Evolutionary conservation across 2,329 filamentous ascomycete genomes (phyloP), one percentile per base, ranked within the genome.

Genomic region (Didymella keratinophila): DNA sequence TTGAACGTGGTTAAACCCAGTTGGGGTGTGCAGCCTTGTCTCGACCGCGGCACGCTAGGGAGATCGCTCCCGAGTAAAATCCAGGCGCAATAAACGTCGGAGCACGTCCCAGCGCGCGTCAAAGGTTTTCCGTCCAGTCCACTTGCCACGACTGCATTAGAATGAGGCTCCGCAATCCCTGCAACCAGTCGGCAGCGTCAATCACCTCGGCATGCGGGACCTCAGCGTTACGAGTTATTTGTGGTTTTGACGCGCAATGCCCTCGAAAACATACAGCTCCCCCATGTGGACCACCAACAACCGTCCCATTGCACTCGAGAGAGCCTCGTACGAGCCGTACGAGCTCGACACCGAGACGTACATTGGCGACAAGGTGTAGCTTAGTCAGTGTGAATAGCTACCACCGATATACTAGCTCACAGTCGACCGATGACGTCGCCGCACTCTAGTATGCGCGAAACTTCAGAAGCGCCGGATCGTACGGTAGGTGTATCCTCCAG

Each of bases 281-380:
- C 10, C 20, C 27, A 4, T 39, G n/a, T 11, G n/a, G 9, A 10
- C 18, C 36, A 39, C 12, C 16, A 39, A 3, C 36, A 12, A 4
- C 18, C 36, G 16, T 7, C 41, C 27, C 5, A 12, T 30, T 11
- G 18, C 11, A 4, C 21, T 43, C 23, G 23, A 43, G 41, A 4
- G 14, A 25, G 23, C 23, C 49, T 58, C 55, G 50, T 52, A 52
- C 50, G 41, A 52, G 21, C 50, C 14, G 56, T 53, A 58, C 56
- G 50, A 58, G 32, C n/a, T n/a, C 18, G 6, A 41, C 21, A 45
- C 46, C 39, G 53, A 45, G 36, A 48, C 23, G n/a, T 16, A 3
- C 2, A 28, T 10, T 28, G 20, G 37, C 20, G 37, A 52, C 16
- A 37, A 16, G 9, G 42, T 10, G 39, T 20, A 34, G 39, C 39